phyloP scores from a whole-genome alignment of 306 rosid species.

The Cicer yamashitae region DNA sequence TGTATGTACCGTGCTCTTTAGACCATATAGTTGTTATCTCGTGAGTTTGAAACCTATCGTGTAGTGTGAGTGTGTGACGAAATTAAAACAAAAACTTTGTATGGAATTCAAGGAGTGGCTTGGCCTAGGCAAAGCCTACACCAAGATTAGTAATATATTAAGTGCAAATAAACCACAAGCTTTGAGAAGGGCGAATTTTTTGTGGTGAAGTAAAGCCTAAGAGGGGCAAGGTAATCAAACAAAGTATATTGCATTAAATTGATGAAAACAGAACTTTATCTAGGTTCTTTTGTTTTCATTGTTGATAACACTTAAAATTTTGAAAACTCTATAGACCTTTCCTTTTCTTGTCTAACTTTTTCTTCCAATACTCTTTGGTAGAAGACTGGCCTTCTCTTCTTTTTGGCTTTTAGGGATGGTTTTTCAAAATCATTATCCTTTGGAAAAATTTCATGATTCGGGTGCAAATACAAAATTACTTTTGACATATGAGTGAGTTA shows the following conservation, averaged over 20 bases:
- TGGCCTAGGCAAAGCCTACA: slow-evolving; percentile 21
- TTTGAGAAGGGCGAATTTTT: slow-evolving; percentile 47
- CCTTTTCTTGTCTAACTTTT: slow-evolving; percentile 59
- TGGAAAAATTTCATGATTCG: slow-evolving; percentile 65
- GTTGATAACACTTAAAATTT: slow-evolving; percentile 40
- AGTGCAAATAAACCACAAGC: slow-evolving; percentile 41
- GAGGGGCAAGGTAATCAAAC: slow-evolving; percentile 54
- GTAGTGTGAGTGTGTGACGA: not conserved
- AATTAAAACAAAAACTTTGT: slow-evolving; percentile 34
- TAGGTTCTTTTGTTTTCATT: slow-evolving; percentile 44
- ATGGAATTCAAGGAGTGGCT: slow-evolving; percentile 47
- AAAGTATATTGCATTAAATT: slow-evolving; percentile 59
- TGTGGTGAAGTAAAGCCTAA: slow-evolving; percentile 51
- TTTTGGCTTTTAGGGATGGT: slow-evolving; percentile 53
- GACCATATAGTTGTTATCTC: slow-evolving; percentile 36
- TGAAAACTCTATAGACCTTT: slow-evolving; percentile 50
- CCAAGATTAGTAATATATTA: slow-evolving; percentile 40
- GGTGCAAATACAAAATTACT: slow-evolving; percentile 49
- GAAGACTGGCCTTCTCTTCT: slow-evolving; percentile 51
- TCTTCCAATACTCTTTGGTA: slow-evolving; percentile 50
- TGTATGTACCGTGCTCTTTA: slow-evolving; percentile 35
- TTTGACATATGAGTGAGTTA: slow-evolving; percentile 46
- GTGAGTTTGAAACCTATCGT: slow-evolving; percentile 15
- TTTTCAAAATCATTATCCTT: slow-evolving; percentile 56
- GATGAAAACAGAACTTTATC: slow-evolving; percentile 48